phyloP scores from a whole-genome alignment of 257 asterid species.

The Henckelia pumila region DNA sequence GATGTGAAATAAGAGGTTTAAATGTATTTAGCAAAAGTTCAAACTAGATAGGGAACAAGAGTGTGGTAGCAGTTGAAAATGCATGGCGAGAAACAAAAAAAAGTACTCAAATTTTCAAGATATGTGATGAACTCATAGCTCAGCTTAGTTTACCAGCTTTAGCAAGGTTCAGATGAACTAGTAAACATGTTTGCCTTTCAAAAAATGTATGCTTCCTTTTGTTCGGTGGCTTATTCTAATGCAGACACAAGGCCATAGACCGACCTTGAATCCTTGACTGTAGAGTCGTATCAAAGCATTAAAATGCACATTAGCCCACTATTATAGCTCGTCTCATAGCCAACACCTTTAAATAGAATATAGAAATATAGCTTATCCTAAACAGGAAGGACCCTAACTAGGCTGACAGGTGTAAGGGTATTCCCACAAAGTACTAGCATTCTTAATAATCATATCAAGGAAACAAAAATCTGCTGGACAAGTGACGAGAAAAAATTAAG shows the following conservation, averaged over 20 bases:
- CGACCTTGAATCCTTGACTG: neutral
- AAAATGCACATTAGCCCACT: slow-evolving; percentile 1
- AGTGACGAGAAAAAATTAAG: neutral
- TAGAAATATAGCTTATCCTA: neutral
- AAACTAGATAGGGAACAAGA: neutral
- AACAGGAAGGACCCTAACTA: neutral
- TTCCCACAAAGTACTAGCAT: slow-evolving; percentile 6
- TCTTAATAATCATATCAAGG: neutral
- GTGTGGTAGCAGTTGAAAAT: neutral
- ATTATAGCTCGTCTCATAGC: neutral
- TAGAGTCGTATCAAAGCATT: neutral
- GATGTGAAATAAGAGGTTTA: neutral
- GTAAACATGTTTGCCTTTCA: neutral
- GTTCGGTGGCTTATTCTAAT: neutral
- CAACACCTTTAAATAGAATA: neutral
- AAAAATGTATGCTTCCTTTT: neutral
- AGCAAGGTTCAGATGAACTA: neutral
- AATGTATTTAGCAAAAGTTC: neutral
- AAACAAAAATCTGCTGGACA: slow-evolving; percentile 2
- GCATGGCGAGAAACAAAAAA: neutral
- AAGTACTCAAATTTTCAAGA: neutral
- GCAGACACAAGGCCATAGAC: neutral
- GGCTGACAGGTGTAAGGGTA: neutral
- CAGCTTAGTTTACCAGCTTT: neutral
- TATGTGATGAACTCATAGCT: neutral